These are phyloP conservation scores for Gastrodia elata DNA, from an alignment of 106 monocot species.

Conservation along the genomic window DNA sequence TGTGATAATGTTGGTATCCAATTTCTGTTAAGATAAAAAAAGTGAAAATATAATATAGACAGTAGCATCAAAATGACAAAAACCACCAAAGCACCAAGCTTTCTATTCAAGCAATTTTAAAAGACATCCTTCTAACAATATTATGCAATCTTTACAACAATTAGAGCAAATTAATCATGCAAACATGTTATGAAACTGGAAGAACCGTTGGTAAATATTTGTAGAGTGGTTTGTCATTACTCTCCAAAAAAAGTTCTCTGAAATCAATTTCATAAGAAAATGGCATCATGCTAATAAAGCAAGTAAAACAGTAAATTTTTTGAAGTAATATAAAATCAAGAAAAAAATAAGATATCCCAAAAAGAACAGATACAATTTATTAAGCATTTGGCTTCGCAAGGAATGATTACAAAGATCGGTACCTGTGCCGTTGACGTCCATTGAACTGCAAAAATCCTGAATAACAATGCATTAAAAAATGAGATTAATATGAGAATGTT, in stretches of 20 bases:
- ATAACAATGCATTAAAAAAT: background rate
- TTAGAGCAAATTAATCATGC: background rate
- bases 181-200: background rate
- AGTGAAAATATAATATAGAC: background rate
- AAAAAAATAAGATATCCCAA: background rate
- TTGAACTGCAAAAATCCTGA: conserved; percentile 77
- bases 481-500: background rate
- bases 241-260: background rate
- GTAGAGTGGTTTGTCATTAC: background rate
- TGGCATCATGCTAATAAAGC: background rate
- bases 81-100: background rate
- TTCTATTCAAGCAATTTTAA: background rate
- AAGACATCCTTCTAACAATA: background rate
- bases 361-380: background rate
- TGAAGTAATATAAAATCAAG: background rate
- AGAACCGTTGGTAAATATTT: background rate
- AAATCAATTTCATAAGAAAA: background rate
- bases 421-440: conserved; percentile 82
- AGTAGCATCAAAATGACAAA: background rate
- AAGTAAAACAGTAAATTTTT: background rate
- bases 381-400: background rate
- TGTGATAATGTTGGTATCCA: background rate
- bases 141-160: background rate
- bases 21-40: background rate
- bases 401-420: conserved; percentile 1